These are phyloP conservation scores for Sugiyamaella smithiae DNA, from an alignment of 805 yeast genomes.

Conservation along the genomic window DNA sequence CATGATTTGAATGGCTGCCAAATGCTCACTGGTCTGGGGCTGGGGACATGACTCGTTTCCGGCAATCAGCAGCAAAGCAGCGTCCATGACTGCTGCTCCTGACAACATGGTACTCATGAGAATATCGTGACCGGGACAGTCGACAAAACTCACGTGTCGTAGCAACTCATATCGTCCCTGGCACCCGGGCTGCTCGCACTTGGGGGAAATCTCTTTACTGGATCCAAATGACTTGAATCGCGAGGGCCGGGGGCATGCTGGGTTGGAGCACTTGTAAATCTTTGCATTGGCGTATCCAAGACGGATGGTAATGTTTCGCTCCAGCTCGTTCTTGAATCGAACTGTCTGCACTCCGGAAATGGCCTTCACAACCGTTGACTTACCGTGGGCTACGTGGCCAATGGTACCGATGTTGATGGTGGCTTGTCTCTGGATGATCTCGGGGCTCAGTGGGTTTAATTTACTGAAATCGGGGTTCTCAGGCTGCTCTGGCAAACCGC, in stretches of 20 bases:
- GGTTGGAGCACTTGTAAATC: constrained; percentile 87
- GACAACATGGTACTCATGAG: constrained; percentile 99
- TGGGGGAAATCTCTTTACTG: constrained; percentile 92
- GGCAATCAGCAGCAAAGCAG: constrained; percentile 91
- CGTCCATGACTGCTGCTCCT: constrained; percentile 99
- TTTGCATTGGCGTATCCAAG: constrained; percentile 99
- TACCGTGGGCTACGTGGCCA: constrained; percentile 96
- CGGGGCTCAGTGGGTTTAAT: constrained; percentile 87
- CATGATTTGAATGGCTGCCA: constrained; percentile 99
- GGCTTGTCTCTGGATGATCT: constrained; percentile 93
- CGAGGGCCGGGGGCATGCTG: constrained; percentile 86
- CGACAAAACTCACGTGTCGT: constrained; percentile 97
- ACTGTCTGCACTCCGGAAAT: constrained; percentile 99
- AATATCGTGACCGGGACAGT: constrained; percentile 99
- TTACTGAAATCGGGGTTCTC: constrained; percentile 76
- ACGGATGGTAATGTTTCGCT: constrained; percentile 97
- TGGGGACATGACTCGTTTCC: constrained; percentile 99
- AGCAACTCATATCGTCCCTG: constrained; percentile 83
- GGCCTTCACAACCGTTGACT: constrained; percentile 89
- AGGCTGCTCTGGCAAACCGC: constrained; percentile 97
- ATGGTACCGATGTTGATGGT: constrained; percentile 97
- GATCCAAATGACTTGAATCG: constrained; percentile 93
- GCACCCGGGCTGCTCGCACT: constrained; percentile 85
- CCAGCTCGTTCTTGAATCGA: constrained; percentile 97
- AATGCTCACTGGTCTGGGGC: constrained; percentile 98